Conservation (phyloP, 202 grass and related monocot species). For the Digitaria exilis region DNA sequence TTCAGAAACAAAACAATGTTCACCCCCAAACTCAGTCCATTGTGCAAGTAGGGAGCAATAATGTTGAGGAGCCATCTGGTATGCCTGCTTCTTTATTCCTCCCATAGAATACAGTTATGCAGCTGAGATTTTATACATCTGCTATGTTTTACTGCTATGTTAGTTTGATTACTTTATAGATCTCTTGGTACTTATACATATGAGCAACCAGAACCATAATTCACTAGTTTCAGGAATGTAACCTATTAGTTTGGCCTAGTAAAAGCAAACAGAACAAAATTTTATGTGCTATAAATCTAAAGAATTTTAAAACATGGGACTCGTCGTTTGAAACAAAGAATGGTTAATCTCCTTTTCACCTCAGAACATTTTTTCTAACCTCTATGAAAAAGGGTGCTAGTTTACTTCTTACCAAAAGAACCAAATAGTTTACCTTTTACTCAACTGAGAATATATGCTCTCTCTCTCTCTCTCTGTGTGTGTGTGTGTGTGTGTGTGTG, state of each 20-base stretch:
- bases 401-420: too few relatives aligned
- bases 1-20: neutral
- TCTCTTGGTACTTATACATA: neutral
- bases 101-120: neutral
- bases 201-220: neutral
- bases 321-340: too few relatives aligned
- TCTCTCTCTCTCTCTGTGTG: too few relatives aligned
- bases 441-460: too few relatives aligned
- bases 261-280: neutral
- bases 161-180: neutral
- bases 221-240: too few relatives aligned
- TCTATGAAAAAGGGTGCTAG: too few relatives aligned
- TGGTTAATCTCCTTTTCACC: too few relatives aligned
- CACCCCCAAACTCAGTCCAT: neutral
- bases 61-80: neutral
- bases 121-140: neutral
- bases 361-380: too few relatives aligned
- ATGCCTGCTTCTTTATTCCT: neutral
- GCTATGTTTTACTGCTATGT: neutral
- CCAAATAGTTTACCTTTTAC: too few relatives aligned
- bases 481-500: too few relatives aligned
- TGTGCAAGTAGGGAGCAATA: neutral
- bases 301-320: neutral
- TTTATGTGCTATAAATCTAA: neutral
- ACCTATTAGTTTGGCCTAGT: neutral